A percentile compares a stretch with the other conserved stretches of the same genome.
Conservation (phyloP, 805 yeast genomes). For the Candida sonorensis region DNA sequence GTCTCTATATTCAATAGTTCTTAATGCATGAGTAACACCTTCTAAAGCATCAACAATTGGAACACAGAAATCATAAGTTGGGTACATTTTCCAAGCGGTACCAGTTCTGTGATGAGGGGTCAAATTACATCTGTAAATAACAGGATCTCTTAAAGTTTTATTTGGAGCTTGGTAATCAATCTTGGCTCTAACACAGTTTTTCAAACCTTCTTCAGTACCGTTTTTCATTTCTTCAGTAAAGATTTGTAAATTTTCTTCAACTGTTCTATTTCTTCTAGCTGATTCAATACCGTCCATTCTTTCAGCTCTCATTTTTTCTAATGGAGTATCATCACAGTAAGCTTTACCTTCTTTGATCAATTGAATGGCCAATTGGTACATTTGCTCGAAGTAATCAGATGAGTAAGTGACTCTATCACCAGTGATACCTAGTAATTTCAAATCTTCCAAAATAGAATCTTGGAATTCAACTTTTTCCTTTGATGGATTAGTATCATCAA, state of each 20-base stretch:
- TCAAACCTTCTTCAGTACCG: slow-evolving; percentile 88
- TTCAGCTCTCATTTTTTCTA: slow-evolving; percentile 95
- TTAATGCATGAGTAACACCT: slow-evolving; percentile 96
- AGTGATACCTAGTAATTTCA: slow-evolving; percentile 82
- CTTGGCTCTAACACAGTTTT: slow-evolving; percentile 94
- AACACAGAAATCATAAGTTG: slow-evolving; percentile 98
- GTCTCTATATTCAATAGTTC: slow-evolving; percentile 98
- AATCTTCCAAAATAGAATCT: slow-evolving; percentile 89
- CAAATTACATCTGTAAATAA: slow-evolving; percentile 92
- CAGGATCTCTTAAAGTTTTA: slow-evolving; percentile 97
- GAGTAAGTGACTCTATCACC: slow-evolving; percentile 87
- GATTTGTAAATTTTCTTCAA: slow-evolving; percentile 83
- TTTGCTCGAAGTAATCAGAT: slow-evolving; percentile 85
- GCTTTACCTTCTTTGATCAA: slow-evolving; percentile 95
- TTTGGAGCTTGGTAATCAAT: slow-evolving; percentile 85
- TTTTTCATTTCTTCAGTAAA: slow-evolving; percentile 90
- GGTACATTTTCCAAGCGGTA: slow-evolving; percentile 88
- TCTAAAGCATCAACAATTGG: slow-evolving; percentile 94
- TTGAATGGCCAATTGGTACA: slow-evolving; percentile 81
- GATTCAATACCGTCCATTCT: slow-evolving; percentile 97
- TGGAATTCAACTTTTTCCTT: slow-evolving; percentile 95
- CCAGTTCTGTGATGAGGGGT: slow-evolving; percentile 99
- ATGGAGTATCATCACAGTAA: slow-evolving; percentile 94
- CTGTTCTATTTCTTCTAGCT: slow-evolving; percentile 83
- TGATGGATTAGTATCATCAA: slow-evolving; percentile 97